phyloP scores from a whole-genome alignment of 73 alveolate species.

The Breviolum minutum region DNA sequence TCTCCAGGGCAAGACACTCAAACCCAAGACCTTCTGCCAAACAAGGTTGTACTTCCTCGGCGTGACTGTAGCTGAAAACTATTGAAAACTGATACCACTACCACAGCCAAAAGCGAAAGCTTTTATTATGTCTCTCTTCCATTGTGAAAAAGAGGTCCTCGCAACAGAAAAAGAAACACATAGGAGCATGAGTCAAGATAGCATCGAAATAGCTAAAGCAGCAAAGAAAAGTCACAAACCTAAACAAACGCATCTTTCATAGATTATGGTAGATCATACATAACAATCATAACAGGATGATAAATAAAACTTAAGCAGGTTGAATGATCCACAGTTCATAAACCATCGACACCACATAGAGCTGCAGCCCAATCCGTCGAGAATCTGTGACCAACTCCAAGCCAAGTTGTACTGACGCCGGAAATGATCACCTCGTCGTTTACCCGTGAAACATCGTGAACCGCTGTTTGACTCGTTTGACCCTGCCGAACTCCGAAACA shows the following conservation, averaged over 20 bases:
- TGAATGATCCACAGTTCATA: no score
- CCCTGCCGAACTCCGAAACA: not conserved
- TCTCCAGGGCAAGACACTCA: constrained; percentile 3
- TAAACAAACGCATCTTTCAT: no score
- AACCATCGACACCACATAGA: no score
- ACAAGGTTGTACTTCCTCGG: constrained; percentile 82
- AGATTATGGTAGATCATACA: no score
- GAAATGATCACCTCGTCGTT: constrained; percentile 55
- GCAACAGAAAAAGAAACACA: no score
- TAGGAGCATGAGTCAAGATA: no score
- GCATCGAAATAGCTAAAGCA: no score
- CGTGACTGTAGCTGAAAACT: not conserved
- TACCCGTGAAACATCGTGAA: not conserved
- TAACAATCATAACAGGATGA: no score
- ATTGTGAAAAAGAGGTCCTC: not conserved
- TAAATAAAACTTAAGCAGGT: no score
- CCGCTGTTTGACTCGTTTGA: not conserved
- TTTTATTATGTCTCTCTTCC: not conserved
- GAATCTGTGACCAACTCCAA: constrained; percentile 60
- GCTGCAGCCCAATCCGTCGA: not conserved
- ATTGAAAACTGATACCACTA: not conserved
- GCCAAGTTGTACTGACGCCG: constrained; percentile 57
- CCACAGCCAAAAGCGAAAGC: no score
- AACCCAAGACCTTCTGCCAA: constrained; percentile 67
- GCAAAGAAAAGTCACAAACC: no score